Evolutionary conservation across 352 stramenopile genomes (phyloP), one percentile per base, ranked within the genome.

Genomic region (Phytophthora colocasiae): DNA sequence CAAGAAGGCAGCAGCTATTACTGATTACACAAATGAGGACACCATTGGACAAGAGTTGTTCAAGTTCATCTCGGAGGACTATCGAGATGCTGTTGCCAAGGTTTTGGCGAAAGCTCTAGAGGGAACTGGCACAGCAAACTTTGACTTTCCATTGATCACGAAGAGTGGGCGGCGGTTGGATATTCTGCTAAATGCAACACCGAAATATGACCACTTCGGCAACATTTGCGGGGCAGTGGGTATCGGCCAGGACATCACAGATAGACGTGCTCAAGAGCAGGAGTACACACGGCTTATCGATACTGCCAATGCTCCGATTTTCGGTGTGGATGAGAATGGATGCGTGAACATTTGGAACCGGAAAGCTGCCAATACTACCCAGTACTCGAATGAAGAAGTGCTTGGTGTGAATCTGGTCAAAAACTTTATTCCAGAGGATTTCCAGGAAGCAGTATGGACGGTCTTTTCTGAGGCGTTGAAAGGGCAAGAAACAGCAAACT

Each of bases 1-100:
- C 66, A 80, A 93, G 24, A 96, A 95, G 64, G 89, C 85, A 5
- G 80, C 83, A 12, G 87, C 86, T 14, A 87, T 93, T 39, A 97
- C 88, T n/a, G 90, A 95, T 39, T 97, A 94, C 63, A 82, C 73
- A 26, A 88, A 83, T 45, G 68, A 93, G 52, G 91, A 98, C 54
- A 91, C 92, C 4, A 87, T 97, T 36, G 91, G 85, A 3, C 61
- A 85, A 32, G 66, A 81, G 10, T 55, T 97, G 2, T 86, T 96
- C 11, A 78, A 83, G 43, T 93, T 96, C 46, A 93, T 96, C 22
- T 81, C 72, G 0, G 63, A 80, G 38, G 68, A 89, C 24, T 81
- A 87, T 43, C 62, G 72, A 9, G 50, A 75, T 29, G 62, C 56
- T 0, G 72, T 87, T 11, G 45, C 46, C 0, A 54, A 51, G 4